Base-by-base conservation (phyloP, 2,329 filamentous ascomycete species). In the Thermoascus crustaceus region DNA sequence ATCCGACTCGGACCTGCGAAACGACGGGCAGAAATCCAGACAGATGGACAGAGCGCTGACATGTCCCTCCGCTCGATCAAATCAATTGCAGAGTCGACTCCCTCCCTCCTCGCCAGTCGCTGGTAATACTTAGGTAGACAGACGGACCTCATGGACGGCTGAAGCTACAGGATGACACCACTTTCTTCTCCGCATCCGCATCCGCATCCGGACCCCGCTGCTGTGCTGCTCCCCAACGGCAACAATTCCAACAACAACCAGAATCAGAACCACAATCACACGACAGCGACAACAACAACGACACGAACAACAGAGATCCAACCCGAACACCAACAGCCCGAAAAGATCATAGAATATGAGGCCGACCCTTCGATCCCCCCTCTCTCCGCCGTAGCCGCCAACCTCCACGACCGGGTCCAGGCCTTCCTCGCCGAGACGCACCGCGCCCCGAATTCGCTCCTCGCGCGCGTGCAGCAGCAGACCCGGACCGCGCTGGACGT, bases 401-500 rank as follows among this genome's bases (percentile, higher is more conserved):
- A 69, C 67, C 46, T 87, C 73, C 62, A 77, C 71, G 3, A 43
- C 46, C 23, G 72, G 71, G 42, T 93, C 40, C 65, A 74, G 32
- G 66, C 69, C 16, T 87, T 94, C 53, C 68, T 93, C 37, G 67
- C 67, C 30, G 70, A 78, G 44, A 60, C 75, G 20, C 67, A 75
- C 40, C 66, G n/a, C n/a, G n/a, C 70, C 3, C 71, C 73, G 13
- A 65, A 75, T 35, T 60, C 75, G 29, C 52, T 62, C 27, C 62
- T 88, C 39, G 68, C 64, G 47, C 69, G 68, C 37, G 76, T 87
- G 18, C 88, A 95, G 63, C 63, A 67, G 38, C 87, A 91, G 67
- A 82, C 84, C 30, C 74, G 77, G 41, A 68, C 76, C 35, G 81
- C 86, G 16, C 70, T 94, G 52, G 71, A 63, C 14, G 78, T 94